Conservation (phyloP, 2,329 filamentous ascomycete genomes). For the Fusarium sp. region DNA sequence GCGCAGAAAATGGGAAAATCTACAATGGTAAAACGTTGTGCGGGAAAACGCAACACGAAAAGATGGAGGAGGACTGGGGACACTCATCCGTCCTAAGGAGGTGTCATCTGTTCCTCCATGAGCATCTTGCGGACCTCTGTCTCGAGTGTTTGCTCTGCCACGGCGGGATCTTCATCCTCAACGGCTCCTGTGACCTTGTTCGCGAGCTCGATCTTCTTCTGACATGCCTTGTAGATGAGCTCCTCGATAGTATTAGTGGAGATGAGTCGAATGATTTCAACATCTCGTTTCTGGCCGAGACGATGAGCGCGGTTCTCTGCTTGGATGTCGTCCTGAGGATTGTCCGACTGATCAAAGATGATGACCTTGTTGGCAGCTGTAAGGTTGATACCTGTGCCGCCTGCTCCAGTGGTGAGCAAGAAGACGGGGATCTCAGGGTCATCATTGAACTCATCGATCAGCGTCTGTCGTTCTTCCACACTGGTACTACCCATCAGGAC, state of each 20-base stretch:
- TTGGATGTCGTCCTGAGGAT: constrained; percentile 98
- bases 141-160: constrained; percentile 54
- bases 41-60: constrained; percentile 1
- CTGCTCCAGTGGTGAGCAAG: constrained; percentile 90
- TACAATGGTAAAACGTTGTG: constrained; percentile 9
- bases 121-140: constrained; percentile 59
- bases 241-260: constrained; percentile 88
- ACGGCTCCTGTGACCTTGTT: constrained; percentile 62
- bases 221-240: constrained; percentile 88
- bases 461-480: constrained; percentile 83
- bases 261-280: constrained; percentile 90
- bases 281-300: constrained; percentile 88
- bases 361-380: constrained; percentile 97
- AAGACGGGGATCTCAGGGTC: constrained; percentile 86
- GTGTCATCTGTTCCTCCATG: constrained; percentile 54
- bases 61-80: neutral
- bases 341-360: constrained; percentile 97
- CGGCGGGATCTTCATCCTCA: constrained; percentile 45
- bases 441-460: constrained; percentile 87
- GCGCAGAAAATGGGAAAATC: constrained; percentile 19
- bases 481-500: constrained; percentile 88
- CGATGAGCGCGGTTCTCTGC: constrained; percentile 97
- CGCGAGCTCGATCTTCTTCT: constrained; percentile 93
- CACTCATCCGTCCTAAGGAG: constrained; percentile 48
- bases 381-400: constrained; percentile 96